These are phyloP conservation scores for Picea sitchensis DNA, from an alignment of 75 land plant genomes.

Conservation along the genomic window DNA sequence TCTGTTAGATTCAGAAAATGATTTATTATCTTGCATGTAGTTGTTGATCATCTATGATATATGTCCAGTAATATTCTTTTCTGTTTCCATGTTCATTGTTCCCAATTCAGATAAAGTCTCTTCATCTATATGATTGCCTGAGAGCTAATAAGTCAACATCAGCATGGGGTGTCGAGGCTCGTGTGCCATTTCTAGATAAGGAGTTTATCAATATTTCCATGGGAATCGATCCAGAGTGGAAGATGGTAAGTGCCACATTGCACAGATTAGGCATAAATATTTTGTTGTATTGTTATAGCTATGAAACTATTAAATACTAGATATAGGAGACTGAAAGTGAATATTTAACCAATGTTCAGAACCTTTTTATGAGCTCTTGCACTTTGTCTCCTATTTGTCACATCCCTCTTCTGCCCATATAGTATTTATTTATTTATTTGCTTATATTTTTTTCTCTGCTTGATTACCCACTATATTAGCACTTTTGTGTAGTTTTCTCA, in stretches of 20 bases:
- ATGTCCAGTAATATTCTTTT: not conserved
- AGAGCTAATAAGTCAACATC: conserved; percentile 98
- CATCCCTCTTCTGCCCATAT: not conserved
- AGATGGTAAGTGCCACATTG: conserved; percentile 63
- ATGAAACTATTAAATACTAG: not conserved
- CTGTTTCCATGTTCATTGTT: too few relatives aligned
- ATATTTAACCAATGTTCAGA: not conserved
- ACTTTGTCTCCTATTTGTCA: not conserved
- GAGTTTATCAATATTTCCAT: conserved; percentile 85
- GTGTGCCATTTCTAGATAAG: conserved; percentile 97
- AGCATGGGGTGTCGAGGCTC: conserved; percentile 98
- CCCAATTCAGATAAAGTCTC: conserved; percentile 74
- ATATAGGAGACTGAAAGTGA: not conserved
- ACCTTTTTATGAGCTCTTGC: not conserved
- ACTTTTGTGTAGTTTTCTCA: too few relatives aligned
- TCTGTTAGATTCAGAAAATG: too few relatives aligned
- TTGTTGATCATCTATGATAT: not conserved
- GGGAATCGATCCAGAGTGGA: conserved; percentile 93
- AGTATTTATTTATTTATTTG: not conserved
- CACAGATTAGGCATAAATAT: not conserved
- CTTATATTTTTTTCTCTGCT: not conserved
- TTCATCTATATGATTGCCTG: conserved; percentile 92
- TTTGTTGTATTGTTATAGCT: not conserved
- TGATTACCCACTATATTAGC: not conserved
- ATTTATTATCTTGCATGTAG: too few relatives aligned